A percentile compares a stretch with the other conserved stretches of the same genome.
Evolutionary conservation across 225 moss, liverwort and hornwort species (phyloP).

Genomic region (Straminergon stramineum): DNA sequence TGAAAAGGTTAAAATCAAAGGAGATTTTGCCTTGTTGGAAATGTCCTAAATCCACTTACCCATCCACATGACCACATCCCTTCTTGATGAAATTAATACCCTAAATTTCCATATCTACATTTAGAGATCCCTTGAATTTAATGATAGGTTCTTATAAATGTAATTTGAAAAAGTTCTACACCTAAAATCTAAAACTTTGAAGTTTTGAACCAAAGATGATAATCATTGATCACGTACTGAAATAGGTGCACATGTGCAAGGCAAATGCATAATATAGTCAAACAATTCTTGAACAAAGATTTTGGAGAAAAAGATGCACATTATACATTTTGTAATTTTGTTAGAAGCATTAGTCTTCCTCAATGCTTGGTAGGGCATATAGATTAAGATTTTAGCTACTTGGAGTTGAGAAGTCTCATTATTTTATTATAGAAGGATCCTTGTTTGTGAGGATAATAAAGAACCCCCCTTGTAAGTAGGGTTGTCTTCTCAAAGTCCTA

Average conservation of each 20-base stretch:
- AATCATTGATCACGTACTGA: fast-evolving
- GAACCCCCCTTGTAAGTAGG: fast-evolving
- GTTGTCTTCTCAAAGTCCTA: too few species aligned
- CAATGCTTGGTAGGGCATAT: neutral
- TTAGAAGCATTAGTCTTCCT: neutral
- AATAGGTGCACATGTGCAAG: neutral
- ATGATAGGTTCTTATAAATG: neutral
- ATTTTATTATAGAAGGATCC: neutral
- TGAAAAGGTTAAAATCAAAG: neutral
- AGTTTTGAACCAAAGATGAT: neutral
- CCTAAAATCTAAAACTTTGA: neutral
- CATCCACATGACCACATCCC: fast-evolving
- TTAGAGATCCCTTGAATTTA: fast-evolving
- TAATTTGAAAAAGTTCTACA: neutral
- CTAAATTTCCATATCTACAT: neutral
- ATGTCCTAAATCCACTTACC: neutral
- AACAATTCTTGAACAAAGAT: neutral
- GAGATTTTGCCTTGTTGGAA: neutral
- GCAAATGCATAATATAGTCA: neutral
- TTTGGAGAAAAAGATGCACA: neutral
- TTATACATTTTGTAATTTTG: neutral
- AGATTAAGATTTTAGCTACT: neutral
- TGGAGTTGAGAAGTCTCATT: neutral
- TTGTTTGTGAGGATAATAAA: neutral
- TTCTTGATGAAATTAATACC: neutral